These are phyloP conservation scores for Vinca minor DNA, from an alignment of 257 asterid genomes.

Conservation along the genomic window DNA sequence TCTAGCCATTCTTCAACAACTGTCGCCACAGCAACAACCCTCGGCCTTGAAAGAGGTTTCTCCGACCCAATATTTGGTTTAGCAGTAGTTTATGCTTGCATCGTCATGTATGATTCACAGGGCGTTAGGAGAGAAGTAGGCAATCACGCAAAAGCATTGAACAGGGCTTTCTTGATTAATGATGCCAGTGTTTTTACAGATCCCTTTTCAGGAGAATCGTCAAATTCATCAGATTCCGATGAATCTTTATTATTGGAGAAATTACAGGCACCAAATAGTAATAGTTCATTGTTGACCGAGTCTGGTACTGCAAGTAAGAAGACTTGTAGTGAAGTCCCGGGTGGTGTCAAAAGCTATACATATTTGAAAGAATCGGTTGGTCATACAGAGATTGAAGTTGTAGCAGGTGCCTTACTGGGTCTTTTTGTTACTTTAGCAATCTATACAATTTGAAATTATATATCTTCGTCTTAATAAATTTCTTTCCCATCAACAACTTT, in stretches of 20 bases:
- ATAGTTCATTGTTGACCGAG: conserved; percentile 34
- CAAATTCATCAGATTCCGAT: conserved; percentile 17
- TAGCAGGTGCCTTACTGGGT: conserved; percentile 85
- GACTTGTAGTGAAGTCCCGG: conserved; percentile 6
- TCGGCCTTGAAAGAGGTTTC: conserved; percentile 84
- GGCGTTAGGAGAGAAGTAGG: conserved; percentile 98
- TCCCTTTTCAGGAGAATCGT: conserved; percentile 28
- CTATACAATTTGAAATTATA: conserved; percentile 14
- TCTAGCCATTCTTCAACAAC: conserved; percentile 89
- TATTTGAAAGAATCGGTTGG: conserved; percentile 78
- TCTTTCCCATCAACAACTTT: too few relatives aligned
- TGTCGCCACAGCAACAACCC: conserved; percentile 77
- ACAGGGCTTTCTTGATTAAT: conserved; percentile 34
- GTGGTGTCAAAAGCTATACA: conserved; percentile 14
- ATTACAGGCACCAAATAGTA: conserved; percentile 24
- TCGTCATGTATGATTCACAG: conserved; percentile 90
- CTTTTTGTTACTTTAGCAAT: conserved; percentile 56
- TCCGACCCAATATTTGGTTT: conserved; percentile 72
- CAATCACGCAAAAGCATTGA: conserved; percentile 62
- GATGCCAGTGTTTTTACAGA: conserved; percentile 25
- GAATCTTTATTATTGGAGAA: conserved; percentile 25
- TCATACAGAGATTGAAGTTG: conserved; percentile 76
- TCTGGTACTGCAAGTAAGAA: conserved; percentile 15
- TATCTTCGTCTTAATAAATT: too few relatives aligned
- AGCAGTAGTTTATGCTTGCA: conserved; percentile 77